Base-by-base conservation (phyloP, 176 grass and related monocot genomes). In the Metroxylon sagu region DNA sequence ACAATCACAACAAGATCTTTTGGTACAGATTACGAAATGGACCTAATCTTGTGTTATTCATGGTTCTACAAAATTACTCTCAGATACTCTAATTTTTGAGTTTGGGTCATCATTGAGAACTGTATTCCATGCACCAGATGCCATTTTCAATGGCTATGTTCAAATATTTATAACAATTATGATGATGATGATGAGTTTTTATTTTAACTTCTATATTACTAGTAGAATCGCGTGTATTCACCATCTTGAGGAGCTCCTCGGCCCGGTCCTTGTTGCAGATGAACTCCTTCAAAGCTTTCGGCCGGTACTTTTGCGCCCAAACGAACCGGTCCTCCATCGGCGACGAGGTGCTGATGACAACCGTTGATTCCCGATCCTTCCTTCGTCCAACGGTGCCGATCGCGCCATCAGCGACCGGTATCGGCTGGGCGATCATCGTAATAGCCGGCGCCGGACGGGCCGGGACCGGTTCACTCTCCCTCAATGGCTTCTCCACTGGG, bases 241-340 rank as follows among this genome's bases (percentile, higher is more conserved):
- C 81, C 85, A 81, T 60, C 49, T 57, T 65, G 55, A 66, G 48
- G 54, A 89, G 80, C 57, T 75, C 57, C 6, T 6, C 14, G 5
- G 77, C 77, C 52, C 57, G 52, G 49, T 52, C 18, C 26, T 58
- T 82, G 76, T 84, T 77, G 66, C 85, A 89, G 70, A 84, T 84
- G 85, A 89, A 89, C 23, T 81, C 56, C 14, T 5, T 30, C 61
- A 89, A 67, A 27, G 63, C n/a, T 53, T 0, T 75, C 27, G 85
- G 85, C 18, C 70, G 74, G 27, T 89, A 75, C 60, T 75, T 89
- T 56, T 78, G 55, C 17, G 85, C 85, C 85, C 81, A 89, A 31
- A 78, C 29, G 53, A 74, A 89, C 67, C 71, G 30, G 29, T 77
- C 67, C 16, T 74, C 81, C 25, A 5, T 21, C 53, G 18, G 12